Percentiles rank a stretch among this genome's conserved stretches.
Evolutionary conservation across 2,329 filamentous ascomycete species (phyloP).

Genomic region (Hirsutella rhossiliensis): DNA sequence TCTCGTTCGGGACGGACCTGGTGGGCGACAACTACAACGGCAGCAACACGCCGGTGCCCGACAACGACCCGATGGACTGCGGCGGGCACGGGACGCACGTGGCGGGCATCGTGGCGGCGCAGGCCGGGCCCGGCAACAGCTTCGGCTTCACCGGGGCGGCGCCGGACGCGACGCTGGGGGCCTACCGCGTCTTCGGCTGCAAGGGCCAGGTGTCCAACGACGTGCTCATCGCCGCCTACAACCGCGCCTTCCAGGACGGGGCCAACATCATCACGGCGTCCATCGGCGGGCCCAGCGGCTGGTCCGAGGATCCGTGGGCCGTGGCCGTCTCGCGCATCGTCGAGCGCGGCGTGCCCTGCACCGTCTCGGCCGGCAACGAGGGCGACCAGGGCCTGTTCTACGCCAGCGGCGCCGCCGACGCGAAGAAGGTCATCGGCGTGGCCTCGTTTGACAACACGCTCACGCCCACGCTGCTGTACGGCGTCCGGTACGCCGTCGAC

Average conservation of each 20-base stretch:
- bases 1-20: constrained; percentile 44
- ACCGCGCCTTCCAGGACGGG: constrained; percentile 48
- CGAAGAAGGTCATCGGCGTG: constrained; percentile 33
- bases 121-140: constrained; percentile 24
- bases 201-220: constrained; percentile 37
- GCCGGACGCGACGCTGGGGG: constrained; percentile 40
- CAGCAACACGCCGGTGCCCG: constrained; percentile 27
- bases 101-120: constrained; percentile 49
- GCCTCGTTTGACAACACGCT: constrained; percentile 36
- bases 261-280: constrained; percentile 45
- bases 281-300: constrained; percentile 38
- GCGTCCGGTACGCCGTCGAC: constrained; percentile 28
- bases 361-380: constrained; percentile 39
- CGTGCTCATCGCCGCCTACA: constrained; percentile 45
- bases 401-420: constrained; percentile 34
- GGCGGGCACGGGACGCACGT: constrained; percentile 50
- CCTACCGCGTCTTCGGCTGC: constrained; percentile 48
- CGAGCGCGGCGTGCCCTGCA: constrained; percentile 38
- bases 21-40: constrained; percentile 41
- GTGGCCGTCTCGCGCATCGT: constrained; percentile 39
- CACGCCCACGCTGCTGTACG: constrained; percentile 28
- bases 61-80: constrained; percentile 42
- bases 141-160: constrained; percentile 46
- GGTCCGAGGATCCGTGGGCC: constrained; percentile 38
- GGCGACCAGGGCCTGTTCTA: constrained; percentile 36